Base-by-base conservation (phyloP, 805 yeast genomes). In the Starmerella cellae region DNA sequence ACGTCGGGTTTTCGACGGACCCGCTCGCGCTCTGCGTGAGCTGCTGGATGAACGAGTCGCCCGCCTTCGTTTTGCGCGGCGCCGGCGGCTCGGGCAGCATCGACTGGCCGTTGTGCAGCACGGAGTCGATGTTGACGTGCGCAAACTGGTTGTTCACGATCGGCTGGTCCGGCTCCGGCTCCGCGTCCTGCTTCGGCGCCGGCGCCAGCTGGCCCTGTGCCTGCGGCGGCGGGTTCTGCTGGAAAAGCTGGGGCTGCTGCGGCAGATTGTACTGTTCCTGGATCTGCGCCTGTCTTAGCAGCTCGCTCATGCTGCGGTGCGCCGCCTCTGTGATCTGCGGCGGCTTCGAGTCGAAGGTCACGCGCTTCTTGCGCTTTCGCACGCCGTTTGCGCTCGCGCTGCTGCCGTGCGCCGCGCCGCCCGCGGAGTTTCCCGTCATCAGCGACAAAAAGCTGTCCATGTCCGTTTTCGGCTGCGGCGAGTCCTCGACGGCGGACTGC, bases 381-480 rank as follows among this genome's bases (percentile, higher is more conserved):
- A 36, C 40, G 22, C 48, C 45, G 22, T 39, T 42, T n/a, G n/a
- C n/a, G 20, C 9, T 31, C 35, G 20, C 22, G 20, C 28, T 26
- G 13, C 10, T 22, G 11, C 22, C 9, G 16, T 6, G 8, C 21
- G 8, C 16, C 21, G 21, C 34, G n/a, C 18, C 14, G 39, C 49
- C 27, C 26, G 40, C n/a, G 16, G 37, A 20, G 14, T 31, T 19
- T 44, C 95, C 95, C 0, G 95, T 83, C 52, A 87, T 68, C 54
- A 87, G 76, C 49, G 80, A 78, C 16, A 94, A 82, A 60, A 87
- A 87, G 24, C 84, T 74, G 59, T 87, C 95, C 51, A 87, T 65
- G 56, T 87, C 95, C 11, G 42, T 19, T n/a, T 34, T 20, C 24
- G 5, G 11, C 16, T 32, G 29, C 20, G 48, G 68, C n/a, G n/a